Percentiles rank a stretch among this genome's conserved stretches.
Evolutionary conservation across 2,329 filamentous ascomycete species (phyloP).

Genomic region (Corynespora cassiicola): DNA sequence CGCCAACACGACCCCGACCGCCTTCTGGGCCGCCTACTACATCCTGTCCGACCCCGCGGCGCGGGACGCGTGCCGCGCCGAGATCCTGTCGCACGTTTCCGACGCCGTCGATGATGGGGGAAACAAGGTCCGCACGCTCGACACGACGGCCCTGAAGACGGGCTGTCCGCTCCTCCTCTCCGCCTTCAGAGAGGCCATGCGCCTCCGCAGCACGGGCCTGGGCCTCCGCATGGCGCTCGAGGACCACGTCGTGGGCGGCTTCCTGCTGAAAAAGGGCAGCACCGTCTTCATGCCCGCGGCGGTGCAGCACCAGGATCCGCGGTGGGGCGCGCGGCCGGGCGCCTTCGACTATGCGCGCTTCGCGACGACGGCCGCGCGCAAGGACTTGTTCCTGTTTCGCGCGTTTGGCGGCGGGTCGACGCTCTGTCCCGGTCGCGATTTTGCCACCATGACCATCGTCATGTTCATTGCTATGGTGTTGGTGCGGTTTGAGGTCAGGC

Average conservation of each 20-base stretch:
- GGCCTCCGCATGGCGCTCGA: conserved; percentile 36
- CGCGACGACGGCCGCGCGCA: conserved; percentile 1
- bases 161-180: conserved; percentile 46
- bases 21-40: conserved; percentile 49
- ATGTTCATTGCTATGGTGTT: conserved; percentile 32
- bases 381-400: conserved; percentile 26
- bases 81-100: conserved; percentile 38
- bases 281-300: conserved; percentile 32
- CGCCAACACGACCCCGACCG: conserved; percentile 44
- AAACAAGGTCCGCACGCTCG: conserved; percentile 33
- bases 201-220: conserved; percentile 39
- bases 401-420: conserved; percentile 35
- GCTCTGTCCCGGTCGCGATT: conserved; percentile 41
- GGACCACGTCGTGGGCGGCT: conserved; percentile 37
- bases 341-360: conserved; percentile 41
- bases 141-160: conserved; percentile 27
- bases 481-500: conserved; percentile 31
- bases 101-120: conserved; percentile 17
- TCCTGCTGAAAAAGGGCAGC: conserved; percentile 38
- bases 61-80: conserved; percentile 36
- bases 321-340: conserved; percentile 30
- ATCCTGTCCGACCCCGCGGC: conserved; percentile 38
- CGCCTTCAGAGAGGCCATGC: conserved; percentile 48
- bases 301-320: conserved; percentile 29
- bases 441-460: conserved; percentile 36